These are phyloP conservation scores for Saprolegnia diclina DNA, from an alignment of 352 stramenopile genomes.

Conservation along the genomic window DNA sequence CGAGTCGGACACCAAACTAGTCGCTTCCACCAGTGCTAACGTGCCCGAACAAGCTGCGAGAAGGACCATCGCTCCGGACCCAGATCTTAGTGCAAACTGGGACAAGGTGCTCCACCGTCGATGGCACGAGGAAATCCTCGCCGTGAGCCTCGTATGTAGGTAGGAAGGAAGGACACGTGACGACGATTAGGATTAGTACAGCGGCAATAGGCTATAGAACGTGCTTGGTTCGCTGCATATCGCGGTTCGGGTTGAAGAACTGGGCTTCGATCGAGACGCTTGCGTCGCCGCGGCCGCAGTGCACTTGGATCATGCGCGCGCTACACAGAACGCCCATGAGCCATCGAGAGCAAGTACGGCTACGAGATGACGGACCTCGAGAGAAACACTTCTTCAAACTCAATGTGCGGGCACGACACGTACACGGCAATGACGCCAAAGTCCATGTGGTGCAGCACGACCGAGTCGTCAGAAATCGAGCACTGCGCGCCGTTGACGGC, in stretches of 20 bases:
- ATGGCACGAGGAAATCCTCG: too few relatives aligned
- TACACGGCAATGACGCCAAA: constrained; percentile 23
- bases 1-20: too few relatives aligned
- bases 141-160: too few relatives aligned
- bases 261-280: constrained; percentile 14
- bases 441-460: constrained; percentile 18
- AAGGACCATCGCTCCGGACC: too few relatives aligned
- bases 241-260: constrained; percentile 7
- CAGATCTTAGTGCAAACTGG: too few relatives aligned
- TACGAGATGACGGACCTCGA: neutral
- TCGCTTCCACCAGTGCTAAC: too few relatives aligned
- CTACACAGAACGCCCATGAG: constrained; percentile 6
- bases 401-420: constrained; percentile 24
- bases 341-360: neutral
- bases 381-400: constrained; percentile 26
- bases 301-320: constrained; percentile 14
- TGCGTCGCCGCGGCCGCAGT: neutral
- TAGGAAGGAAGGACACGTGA: too few relatives aligned
- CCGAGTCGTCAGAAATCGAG: neutral
- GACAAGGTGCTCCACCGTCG: too few relatives aligned
- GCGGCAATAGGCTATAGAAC: too few relatives aligned
- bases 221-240: neutral
- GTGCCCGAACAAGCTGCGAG: too few relatives aligned
- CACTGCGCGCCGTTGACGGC: constrained; percentile 15
- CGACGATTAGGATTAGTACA: too few relatives aligned